A percentile compares a stretch with the other conserved stretches of the same genome.
phyloP scores from a whole-genome alignment of 2,329 filamentous ascomycete genomes.

The Aspergillaceae sp. region DNA sequence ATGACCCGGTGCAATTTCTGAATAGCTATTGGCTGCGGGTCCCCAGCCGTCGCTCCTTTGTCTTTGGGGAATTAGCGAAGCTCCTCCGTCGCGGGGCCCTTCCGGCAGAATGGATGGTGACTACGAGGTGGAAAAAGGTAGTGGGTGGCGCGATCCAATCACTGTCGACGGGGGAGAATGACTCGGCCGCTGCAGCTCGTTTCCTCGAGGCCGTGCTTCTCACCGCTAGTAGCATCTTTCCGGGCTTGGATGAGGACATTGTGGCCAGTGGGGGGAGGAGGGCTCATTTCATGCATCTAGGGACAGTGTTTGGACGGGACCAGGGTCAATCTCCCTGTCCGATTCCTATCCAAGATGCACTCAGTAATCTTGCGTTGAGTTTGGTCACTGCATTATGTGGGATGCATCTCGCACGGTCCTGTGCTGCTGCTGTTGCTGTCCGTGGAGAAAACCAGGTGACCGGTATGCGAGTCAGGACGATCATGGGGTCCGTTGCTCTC shows the following conservation, averaged over 20 bases:
- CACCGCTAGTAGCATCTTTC: constrained; percentile 17
- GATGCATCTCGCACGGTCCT: constrained; percentile 29
- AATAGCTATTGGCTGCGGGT: constrained; percentile 19
- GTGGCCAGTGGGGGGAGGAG: constrained; percentile 4
- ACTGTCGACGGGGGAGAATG: constrained; percentile 25
- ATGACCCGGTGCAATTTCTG: constrained; percentile 24
- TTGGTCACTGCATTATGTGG: constrained; percentile 28
- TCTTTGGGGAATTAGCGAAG: constrained; percentile 27
- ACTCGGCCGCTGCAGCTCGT: constrained; percentile 23
- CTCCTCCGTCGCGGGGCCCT: constrained; percentile 25
- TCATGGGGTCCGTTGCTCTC: constrained; percentile 17
- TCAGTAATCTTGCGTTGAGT: constrained; percentile 29
- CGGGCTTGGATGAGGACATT: constrained; percentile 4
- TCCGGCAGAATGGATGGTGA: constrained; percentile 35
- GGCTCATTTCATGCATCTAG: constrained; percentile 4
- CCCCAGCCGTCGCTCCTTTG: constrained; percentile 17
- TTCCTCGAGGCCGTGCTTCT: constrained; percentile 27
- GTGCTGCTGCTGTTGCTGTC: constrained; percentile 14
- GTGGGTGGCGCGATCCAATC: constrained; percentile 30
- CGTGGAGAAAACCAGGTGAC: constrained; percentile 5
- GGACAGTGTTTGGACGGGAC: constrained; percentile 1
- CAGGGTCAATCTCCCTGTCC: constrained; percentile 17
- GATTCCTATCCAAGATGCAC: constrained; percentile 26
- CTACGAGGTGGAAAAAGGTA: constrained; percentile 27
- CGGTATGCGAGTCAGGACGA: constrained; percentile 18